These are phyloP conservation scores for Simplicillium aogashimaense DNA, from an alignment of 2,329 filamentous ascomycete genomes.

Conservation along the genomic window DNA sequence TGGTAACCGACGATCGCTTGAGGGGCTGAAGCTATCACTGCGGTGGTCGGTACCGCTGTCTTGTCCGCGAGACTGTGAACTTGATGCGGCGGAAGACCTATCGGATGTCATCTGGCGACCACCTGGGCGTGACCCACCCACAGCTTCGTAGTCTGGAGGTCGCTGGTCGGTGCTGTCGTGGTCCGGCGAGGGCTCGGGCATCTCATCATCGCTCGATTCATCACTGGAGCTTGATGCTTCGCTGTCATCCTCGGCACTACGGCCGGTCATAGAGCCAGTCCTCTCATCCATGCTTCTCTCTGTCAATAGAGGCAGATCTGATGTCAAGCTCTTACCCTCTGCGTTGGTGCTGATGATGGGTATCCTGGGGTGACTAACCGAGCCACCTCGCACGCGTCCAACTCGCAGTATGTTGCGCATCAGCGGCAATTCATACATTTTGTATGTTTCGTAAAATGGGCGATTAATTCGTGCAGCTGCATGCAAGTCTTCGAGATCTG, in stretches of 20 bases:
- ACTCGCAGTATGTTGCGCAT: slow-evolving; percentile 24
- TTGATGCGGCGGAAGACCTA: neutral
- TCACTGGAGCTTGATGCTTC: slow-evolving; percentile 15
- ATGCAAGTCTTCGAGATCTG: slow-evolving; percentile 30
- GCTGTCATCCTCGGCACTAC: slow-evolving; percentile 17
- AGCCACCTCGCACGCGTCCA: slow-evolving; percentile 12
- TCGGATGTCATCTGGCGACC: neutral
- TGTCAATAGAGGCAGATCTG: slow-evolving; percentile 19
- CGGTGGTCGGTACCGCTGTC: neutral
- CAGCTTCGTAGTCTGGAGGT: neutral
- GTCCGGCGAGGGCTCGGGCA: slow-evolving; percentile 4
- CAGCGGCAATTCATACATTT: slow-evolving; percentile 30
- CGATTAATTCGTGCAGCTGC: slow-evolving; percentile 30
- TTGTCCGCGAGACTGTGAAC: neutral
- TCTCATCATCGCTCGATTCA: slow-evolving; percentile 10
- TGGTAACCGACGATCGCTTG: neutral
- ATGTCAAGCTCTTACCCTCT: slow-evolving; percentile 23
- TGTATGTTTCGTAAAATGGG: slow-evolving; percentile 33
- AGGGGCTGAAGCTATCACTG: neutral
- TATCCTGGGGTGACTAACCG: slow-evolving; percentile 8
- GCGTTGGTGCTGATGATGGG: slow-evolving; percentile 14
- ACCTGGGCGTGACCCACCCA: neutral
- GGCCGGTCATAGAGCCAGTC: slow-evolving; percentile 18
- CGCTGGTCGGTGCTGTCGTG: neutral
- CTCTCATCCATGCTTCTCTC: slow-evolving; percentile 13